phyloP scores from a whole-genome alignment of 2,329 filamentous ascomycete genomes.

The Cladosporium sp. region DNA sequence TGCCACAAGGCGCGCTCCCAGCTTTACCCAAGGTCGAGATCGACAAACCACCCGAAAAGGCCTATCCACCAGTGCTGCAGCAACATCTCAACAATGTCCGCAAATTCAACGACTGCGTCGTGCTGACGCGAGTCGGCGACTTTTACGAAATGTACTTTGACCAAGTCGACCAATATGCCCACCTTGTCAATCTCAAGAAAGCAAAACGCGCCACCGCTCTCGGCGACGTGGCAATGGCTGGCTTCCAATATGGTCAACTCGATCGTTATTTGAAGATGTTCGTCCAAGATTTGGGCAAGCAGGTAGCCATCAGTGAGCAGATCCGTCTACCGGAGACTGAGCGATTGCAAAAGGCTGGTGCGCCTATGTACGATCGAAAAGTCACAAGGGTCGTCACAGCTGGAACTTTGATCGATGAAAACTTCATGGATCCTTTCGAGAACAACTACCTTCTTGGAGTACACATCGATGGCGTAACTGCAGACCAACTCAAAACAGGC shows the following conservation, averaged over 20 bases:
- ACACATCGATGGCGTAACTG: slow-evolving; percentile 47
- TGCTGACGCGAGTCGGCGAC: slow-evolving; percentile 86
- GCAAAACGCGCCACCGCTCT: slow-evolving; percentile 74
- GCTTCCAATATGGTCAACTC: slow-evolving; percentile 89
- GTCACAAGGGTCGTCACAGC: slow-evolving; percentile 88
- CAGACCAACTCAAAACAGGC: slow-evolving; percentile 9
- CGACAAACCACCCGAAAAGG: slow-evolving; percentile 41
- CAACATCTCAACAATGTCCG: slow-evolving; percentile 87
- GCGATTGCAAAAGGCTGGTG: slow-evolving; percentile 66
- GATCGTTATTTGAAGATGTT: slow-evolving; percentile 90
- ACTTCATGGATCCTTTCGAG: slow-evolving; percentile 89
- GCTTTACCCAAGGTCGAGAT: slow-evolving; percentile 40
- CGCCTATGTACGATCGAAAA: slow-evolving; percentile 76
- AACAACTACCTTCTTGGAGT: slow-evolving; percentile 91
- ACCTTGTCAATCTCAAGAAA: slow-evolving; percentile 82
- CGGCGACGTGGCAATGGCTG: slow-evolving; percentile 84
- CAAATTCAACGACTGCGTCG: slow-evolving; percentile 83
- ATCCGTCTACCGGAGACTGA: slow-evolving; percentile 58
- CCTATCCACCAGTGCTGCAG: slow-evolving; percentile 81
- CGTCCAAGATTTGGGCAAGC: slow-evolving; percentile 83
- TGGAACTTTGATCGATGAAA: slow-evolving; percentile 93
- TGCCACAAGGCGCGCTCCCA: slow-evolving; percentile 55
- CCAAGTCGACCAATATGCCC: slow-evolving; percentile 84
- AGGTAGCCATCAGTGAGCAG: slow-evolving; percentile 93
- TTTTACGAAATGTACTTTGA: slow-evolving; percentile 99